Percentiles rank a stretch among this genome's conserved stretches.
Conservation (phyloP, 1,139 yeast genomes). For the Debaryomycetaceae sp. region DNA sequence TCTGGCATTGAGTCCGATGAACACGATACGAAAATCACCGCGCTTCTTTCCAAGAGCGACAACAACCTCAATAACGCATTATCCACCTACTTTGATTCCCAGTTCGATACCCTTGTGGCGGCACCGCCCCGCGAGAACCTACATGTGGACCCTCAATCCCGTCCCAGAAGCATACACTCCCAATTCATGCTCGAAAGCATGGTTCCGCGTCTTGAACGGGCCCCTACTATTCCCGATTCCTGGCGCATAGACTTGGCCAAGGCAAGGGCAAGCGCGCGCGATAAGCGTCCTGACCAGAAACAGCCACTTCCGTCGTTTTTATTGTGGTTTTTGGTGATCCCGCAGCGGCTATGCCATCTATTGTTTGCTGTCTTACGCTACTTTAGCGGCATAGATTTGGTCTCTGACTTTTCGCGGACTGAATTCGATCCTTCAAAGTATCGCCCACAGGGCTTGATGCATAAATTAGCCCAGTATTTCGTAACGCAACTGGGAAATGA, state of each 20-base stretch:
- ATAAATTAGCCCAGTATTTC: too few relatives aligned
- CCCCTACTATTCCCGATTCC: conserved; percentile 27
- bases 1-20: conserved; percentile 28
- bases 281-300: conserved; percentile 3
- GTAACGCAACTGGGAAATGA: too few relatives aligned
- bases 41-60: conserved; percentile 30
- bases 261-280: conserved; percentile 21
- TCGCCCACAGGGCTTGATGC: not conserved
- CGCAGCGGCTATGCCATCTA: conserved; percentile 26
- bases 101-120: conserved; percentile 19
- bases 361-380: conserved; percentile 21
- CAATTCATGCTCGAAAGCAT: conserved; percentile 25
- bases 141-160: not conserved
- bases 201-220: conserved; percentile 32
- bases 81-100: conserved; percentile 40
- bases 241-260: conserved; percentile 40
- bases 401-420: not conserved
- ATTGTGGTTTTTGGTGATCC: conserved; percentile 36
- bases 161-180: conserved; percentile 18
- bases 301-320: conserved; percentile 16
- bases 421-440: not conserved
- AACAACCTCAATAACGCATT: conserved; percentile 42
- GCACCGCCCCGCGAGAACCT: not conserved
- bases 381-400: conserved; percentile 16
- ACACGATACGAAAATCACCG: conserved; percentile 22